phyloP scores from a whole-genome alignment of 2,329 filamentous ascomycete species.

The Fusarium globosum region DNA sequence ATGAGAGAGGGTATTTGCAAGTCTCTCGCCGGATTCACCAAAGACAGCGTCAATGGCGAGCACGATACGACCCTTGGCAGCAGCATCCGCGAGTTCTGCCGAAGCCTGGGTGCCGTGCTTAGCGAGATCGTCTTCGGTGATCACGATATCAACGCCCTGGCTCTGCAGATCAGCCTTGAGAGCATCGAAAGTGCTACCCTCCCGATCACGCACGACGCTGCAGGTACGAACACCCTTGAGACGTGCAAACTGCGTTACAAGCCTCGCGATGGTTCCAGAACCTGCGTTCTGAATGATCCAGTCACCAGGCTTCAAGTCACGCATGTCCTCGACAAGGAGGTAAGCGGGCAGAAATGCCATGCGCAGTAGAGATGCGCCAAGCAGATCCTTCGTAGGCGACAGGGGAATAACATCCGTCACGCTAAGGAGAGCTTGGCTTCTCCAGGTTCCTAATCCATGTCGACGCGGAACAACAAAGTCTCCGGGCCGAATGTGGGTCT shows the following conservation, averaged over 20 bases:
- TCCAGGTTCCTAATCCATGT: constrained; percentile 23
- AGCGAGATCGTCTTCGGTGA: constrained; percentile 3
- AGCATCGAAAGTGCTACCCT: background rate
- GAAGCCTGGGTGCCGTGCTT: background rate
- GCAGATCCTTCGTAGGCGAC: background rate
- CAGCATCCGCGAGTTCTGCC: constrained; percentile 7
- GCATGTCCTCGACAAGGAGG: constrained; percentile 19
- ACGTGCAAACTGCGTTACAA: constrained; percentile 20
- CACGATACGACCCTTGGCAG: background rate
- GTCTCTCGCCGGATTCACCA: constrained; percentile 3
- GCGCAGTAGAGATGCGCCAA: constrained; percentile 13
- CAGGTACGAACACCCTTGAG: constrained; percentile 16
- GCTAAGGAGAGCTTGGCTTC: constrained; percentile 4
- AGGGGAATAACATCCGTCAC: constrained; percentile 5
- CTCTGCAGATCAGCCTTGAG: constrained; percentile 2
- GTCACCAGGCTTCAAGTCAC: constrained; percentile 19
- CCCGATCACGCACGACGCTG: constrained; percentile 20
- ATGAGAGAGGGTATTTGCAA: background rate
- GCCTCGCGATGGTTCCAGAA: constrained; percentile 11
- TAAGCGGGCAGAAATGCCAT: constrained; percentile 21
- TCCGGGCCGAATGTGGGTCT: background rate
- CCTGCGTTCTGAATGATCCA: constrained; percentile 27
- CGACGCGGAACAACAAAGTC: constrained; percentile 15
- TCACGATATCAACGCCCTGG: background rate
- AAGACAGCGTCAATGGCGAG: constrained; percentile 15